Evolutionary conservation across 306 rosid species (phyloP).

Genomic region (Ormosia semicastrata): DNA sequence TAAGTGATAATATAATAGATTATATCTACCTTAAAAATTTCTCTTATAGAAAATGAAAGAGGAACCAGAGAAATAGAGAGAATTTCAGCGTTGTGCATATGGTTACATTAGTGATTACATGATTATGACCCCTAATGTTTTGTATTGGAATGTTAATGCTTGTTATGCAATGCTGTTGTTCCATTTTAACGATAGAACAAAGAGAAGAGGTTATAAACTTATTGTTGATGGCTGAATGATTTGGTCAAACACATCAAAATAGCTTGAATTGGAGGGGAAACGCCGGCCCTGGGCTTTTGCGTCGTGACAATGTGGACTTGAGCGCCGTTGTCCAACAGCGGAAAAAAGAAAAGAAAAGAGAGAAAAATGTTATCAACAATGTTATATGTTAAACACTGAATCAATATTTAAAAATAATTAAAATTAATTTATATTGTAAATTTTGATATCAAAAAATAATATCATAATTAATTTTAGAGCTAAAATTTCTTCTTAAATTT

Average conservation of each 20-base stretch:
- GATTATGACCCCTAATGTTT: background rate
- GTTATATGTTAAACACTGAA: too few species aligned
- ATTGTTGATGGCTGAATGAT: background rate
- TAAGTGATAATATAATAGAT: too few species aligned
- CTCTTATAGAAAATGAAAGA: too few species aligned
- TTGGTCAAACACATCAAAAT: background rate
- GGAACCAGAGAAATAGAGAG: background rate
- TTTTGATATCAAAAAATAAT: too few species aligned
- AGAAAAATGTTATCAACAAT: too few species aligned
- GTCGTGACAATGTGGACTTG: background rate
- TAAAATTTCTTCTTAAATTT: too few species aligned
- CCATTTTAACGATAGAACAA: background rate
- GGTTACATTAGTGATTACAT: background rate
- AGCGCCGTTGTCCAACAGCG: too few species aligned
- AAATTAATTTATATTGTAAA: too few species aligned
- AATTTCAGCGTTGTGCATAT: background rate
- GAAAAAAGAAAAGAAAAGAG: too few species aligned
- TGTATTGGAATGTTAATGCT: background rate
- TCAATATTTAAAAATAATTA: too few species aligned
- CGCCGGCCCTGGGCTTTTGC: background rate
- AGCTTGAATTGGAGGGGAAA: background rate
- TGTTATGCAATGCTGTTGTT: background rate
- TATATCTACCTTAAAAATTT: too few species aligned
- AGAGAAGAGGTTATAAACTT: background rate
- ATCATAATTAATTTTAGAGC: too few species aligned